Evolutionary conservation across 2,329 filamentous ascomycete genomes (phyloP).

Genomic region (Dactylellina leptospora): DNA sequence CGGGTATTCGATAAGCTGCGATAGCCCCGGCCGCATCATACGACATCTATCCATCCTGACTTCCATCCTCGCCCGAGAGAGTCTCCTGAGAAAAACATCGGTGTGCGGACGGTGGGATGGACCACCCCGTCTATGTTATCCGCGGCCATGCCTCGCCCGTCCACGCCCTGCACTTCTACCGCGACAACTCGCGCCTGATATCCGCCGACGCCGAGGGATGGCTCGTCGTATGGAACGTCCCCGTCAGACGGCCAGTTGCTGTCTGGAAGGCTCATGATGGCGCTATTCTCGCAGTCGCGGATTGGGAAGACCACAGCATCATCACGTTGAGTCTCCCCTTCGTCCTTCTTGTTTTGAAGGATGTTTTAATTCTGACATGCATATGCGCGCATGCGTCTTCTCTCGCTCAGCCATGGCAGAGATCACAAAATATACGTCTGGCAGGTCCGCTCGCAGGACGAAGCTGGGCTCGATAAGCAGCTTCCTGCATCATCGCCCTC

Average conservation of each 20-base stretch:
- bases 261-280: conserved; percentile 87
- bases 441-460: conserved; percentile 72
- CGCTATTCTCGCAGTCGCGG: conserved; percentile 76
- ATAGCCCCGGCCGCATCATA: too few species aligned
- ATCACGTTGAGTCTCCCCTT: conserved; percentile 70
- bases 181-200: conserved; percentile 76
- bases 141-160: conserved; percentile 85
- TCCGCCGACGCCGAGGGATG: conserved; percentile 92
- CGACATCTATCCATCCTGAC: too few species aligned
- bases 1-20: too few species aligned
- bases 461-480: conserved; percentile 71
- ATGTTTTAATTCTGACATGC: not conserved
- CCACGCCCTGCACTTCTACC: conserved; percentile 77
- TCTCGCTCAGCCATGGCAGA: conserved; percentile 77
- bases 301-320: conserved; percentile 77
- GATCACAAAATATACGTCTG: conserved; percentile 88
- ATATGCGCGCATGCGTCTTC: conserved; percentile 38
- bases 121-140: conserved; percentile 73
- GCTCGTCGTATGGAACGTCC: conserved; percentile 83
- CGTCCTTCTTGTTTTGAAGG: conserved; percentile 1
- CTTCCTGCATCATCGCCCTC: conserved; percentile 68
- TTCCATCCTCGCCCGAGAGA: too few species aligned
- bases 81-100: too few species aligned
- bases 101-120: too few species aligned
- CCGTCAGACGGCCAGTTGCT: conserved; percentile 79